Conservation (phyloP, 2,329 filamentous ascomycete species). For the Claviceps pazoutovae region DNA sequence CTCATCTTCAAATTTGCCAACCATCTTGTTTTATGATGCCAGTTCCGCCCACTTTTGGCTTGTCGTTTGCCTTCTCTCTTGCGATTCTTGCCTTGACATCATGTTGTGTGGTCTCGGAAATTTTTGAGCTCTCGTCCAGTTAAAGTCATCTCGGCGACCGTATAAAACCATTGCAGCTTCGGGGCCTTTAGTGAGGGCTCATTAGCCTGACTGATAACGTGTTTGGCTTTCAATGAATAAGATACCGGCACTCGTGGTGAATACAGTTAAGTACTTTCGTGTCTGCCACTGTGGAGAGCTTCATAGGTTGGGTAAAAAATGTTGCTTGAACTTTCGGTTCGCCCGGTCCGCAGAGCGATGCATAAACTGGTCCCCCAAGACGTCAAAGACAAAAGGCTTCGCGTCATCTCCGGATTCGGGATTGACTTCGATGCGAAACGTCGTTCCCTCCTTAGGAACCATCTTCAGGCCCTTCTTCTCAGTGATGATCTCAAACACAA, state of each 20-base stretch:
- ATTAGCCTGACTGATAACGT: not conserved
- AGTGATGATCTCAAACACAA: slow-evolving; percentile 75
- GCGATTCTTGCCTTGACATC: not conserved
- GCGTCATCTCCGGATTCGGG: slow-evolving; percentile 10
- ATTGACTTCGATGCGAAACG: slow-evolving; percentile 66
- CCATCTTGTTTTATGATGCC: not conserved
- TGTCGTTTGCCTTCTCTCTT: not conserved
- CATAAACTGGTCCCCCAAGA: slow-evolving; percentile 79
- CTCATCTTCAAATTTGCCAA: not conserved
- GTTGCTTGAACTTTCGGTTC: slow-evolving; percentile 82
- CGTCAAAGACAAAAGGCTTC: slow-evolving; percentile 55
- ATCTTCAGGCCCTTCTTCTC: slow-evolving; percentile 55
- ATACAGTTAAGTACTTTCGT: not conserved
- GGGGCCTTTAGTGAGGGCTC: not conserved
- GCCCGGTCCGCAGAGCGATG: slow-evolving; percentile 70
- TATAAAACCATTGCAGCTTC: not conserved
- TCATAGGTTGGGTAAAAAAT: slow-evolving; percentile 39
- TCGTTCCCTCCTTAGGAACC: slow-evolving; percentile 79
- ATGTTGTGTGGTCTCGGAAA: not conserved
- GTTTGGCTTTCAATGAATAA: not conserved
- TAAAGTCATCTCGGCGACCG: not conserved
- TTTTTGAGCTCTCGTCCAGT: not conserved
- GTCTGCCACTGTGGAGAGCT: not conserved
- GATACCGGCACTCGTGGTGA: not conserved
- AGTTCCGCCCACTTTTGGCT: not conserved